These are phyloP conservation scores for Blastomyces silverae DNA, from an alignment of 2,329 filamentous ascomycete species.

Conservation along the genomic window DNA sequence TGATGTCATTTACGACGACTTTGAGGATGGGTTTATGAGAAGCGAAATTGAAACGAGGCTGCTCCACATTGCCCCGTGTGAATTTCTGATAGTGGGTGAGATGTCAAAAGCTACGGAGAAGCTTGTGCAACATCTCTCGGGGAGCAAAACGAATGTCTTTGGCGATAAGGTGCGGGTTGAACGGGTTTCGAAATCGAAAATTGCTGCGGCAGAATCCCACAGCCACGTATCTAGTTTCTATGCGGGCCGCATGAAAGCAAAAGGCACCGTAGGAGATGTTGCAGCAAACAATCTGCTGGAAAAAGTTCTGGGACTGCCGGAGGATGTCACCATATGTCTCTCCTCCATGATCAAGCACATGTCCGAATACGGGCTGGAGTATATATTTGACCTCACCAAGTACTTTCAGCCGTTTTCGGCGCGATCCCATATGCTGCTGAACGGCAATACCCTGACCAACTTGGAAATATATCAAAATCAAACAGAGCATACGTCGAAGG, in stretches of 20 bases:
- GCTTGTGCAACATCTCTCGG: constrained; percentile 79
- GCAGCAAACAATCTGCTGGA: constrained; percentile 64
- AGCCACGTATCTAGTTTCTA: constrained; percentile 92
- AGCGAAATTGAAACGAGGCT: constrained; percentile 93
- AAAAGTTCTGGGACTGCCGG: constrained; percentile 76
- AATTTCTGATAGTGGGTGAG: constrained; percentile 87
- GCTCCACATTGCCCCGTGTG: constrained; percentile 89
- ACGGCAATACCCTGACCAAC: constrained; percentile 88
- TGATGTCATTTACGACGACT: constrained; percentile 91
- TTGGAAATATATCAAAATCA: constrained; percentile 94
- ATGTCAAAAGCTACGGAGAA: constrained; percentile 89
- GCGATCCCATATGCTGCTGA: constrained; percentile 89
- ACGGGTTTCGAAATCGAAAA: constrained; percentile 65
- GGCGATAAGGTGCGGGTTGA: constrained; percentile 86
- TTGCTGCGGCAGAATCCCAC: constrained; percentile 74
- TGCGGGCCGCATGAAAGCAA: constrained; percentile 68
- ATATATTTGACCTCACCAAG: constrained; percentile 92
- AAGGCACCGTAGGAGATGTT: constrained; percentile 48
- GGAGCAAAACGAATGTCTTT: constrained; percentile 84
- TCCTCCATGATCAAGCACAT: constrained; percentile 95
- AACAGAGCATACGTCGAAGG: constrained; percentile 76
- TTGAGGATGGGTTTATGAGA: constrained; percentile 96
- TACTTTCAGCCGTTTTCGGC: constrained; percentile 96
- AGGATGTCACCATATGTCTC: constrained; percentile 81
- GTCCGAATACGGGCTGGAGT: constrained; percentile 83